These are phyloP conservation scores for Ophiocytium majus DNA, from an alignment of 352 stramenopile genomes.

Conservation along the genomic window DNA sequence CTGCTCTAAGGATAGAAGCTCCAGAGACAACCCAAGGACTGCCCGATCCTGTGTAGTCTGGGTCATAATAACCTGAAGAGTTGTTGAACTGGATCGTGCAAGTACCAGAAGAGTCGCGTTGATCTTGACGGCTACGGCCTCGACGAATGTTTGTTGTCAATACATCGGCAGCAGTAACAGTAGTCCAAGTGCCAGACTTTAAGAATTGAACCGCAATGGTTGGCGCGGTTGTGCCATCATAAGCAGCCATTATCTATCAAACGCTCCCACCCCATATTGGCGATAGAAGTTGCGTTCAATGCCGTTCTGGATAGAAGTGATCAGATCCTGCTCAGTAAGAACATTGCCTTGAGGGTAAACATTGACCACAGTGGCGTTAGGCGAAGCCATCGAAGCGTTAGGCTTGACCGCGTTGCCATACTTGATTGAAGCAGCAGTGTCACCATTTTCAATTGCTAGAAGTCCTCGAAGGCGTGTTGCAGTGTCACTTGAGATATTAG, in stretches of 20 bases:
- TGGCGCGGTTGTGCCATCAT: slow-evolving; percentile 17
- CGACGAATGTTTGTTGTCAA: slow-evolving; percentile 20
- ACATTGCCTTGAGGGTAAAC: slow-evolving; percentile 19
- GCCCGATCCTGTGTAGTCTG: slow-evolving; percentile 17
- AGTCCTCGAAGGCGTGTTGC: slow-evolving; percentile 17
- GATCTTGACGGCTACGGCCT: slow-evolving; percentile 17
- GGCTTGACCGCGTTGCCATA: slow-evolving; percentile 17
- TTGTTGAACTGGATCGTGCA: slow-evolving; percentile 19
- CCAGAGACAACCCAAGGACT: slow-evolving; percentile 18
- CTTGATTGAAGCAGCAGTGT: slow-evolving; percentile 19
- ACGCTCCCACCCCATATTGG: slow-evolving; percentile 17
- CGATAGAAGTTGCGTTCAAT: slow-evolving; percentile 20
- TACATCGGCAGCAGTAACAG: slow-evolving; percentile 19
- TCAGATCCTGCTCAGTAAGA: slow-evolving; percentile 19
- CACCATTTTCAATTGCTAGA: slow-evolving; percentile 21
- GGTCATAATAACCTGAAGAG: slow-evolving; percentile 20
- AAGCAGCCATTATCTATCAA: slow-evolving; percentile 21
- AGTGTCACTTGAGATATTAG: slow-evolving; percentile 21
- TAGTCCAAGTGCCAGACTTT: slow-evolving; percentile 19
- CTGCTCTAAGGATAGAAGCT: slow-evolving; percentile 19
- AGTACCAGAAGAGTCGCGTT: slow-evolving; percentile 19
- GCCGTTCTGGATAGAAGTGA: slow-evolving; percentile 19
- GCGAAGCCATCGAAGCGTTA: slow-evolving; percentile 18
- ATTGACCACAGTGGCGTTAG: slow-evolving; percentile 19
- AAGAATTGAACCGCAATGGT: slow-evolving; percentile 20